phyloP scores from a whole-genome alignment of 2,329 filamentous ascomycete genomes.

The Blastomyces parvus region DNA sequence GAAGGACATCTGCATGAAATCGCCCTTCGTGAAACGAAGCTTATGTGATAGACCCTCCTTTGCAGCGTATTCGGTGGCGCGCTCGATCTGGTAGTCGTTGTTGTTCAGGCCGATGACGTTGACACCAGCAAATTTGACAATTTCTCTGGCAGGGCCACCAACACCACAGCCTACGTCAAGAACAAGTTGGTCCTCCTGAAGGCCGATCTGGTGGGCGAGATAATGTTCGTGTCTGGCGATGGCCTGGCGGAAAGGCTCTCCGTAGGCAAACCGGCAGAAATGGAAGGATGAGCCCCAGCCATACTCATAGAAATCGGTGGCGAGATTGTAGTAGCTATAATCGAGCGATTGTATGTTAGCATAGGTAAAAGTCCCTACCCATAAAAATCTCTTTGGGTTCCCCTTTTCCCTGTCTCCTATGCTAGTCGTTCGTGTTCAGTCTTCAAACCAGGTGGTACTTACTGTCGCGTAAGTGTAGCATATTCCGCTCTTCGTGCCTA shows the following conservation, averaged over 20 bases:
- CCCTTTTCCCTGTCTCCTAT: neutral
- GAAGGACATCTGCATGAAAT: constrained; percentile 99
- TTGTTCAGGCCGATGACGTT: constrained; percentile 93
- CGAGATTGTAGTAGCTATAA: constrained; percentile 83
- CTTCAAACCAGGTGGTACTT: constrained; percentile 28
- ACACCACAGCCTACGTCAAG: constrained; percentile 96
- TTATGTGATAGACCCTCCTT: constrained; percentile 74
- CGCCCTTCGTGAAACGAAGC: constrained; percentile 81
- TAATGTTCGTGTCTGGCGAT: constrained; percentile 98
- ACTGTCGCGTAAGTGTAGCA: constrained; percentile 87
- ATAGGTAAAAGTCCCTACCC: neutral
- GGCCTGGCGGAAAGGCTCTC: constrained; percentile 80
- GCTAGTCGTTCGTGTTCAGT: neutral
- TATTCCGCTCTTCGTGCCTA: constrained; percentile 78
- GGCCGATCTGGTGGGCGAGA: constrained; percentile 77
- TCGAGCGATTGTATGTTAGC: constrained; percentile 11
- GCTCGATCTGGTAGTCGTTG: constrained; percentile 98
- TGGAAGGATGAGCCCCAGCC: constrained; percentile 96
- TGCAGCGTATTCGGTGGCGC: constrained; percentile 73
- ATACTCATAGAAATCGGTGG: constrained; percentile 94
- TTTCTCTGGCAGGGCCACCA: constrained; percentile 88
- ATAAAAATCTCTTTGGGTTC: neutral
- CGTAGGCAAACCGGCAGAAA: constrained; percentile 85
- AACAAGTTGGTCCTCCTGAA: constrained; percentile 79
- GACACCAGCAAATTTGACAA: constrained; percentile 86